Evolutionary conservation across 345 rosid genomes (phyloP), one percentile per base, ranked within the genome.

Genomic region (Turnera subulata): DNA sequence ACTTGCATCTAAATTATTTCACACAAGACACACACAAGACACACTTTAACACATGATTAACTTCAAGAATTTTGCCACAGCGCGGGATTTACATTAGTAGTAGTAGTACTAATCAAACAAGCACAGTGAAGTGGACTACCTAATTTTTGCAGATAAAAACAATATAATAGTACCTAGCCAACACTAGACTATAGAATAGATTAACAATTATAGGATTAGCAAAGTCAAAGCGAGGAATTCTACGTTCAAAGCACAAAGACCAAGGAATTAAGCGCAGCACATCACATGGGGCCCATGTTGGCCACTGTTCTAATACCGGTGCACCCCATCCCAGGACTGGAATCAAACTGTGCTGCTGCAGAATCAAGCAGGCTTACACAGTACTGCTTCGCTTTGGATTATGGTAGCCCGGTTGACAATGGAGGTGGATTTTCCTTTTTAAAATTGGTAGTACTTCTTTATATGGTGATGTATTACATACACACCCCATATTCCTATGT

Each of bases 221-320:
- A 24, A 76, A 80, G 82, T 78, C 83, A 80, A 82, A 70, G 69
- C 5, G 68, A 64, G 58, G 64, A 76, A 62, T 71, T 71, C 73
- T 67, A 71, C 62, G 64, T 73, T 72, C 75, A 78, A 79, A 74
- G 76, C 79, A 72, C 85, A 59, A 18, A 29, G 70, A 69, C 70
- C 91, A 64, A 84, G 54, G 61, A 64, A 17, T 48, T 61, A 61
- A 16, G 67, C 61, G 72, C 86, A 77, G 84, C 63, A 56, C 55
- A 65, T 80, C 91, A 84, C 91, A 78, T 84, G 84, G 77, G 53
- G 0, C 73, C 67, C 65, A 64, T 76, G 73, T 66, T 57, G 62
- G 68, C 25, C 42, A 23, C 66, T 61, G 75, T 52, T n/a, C 62
- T 55, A 47, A 38, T 45, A 59, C 61, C 52, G 61, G 61, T 40